Evolutionary conservation across 1,284 basidiomycete species (phyloP), one percentile per base, ranked within the genome.

Genomic region (Inonotus hispidus): DNA sequence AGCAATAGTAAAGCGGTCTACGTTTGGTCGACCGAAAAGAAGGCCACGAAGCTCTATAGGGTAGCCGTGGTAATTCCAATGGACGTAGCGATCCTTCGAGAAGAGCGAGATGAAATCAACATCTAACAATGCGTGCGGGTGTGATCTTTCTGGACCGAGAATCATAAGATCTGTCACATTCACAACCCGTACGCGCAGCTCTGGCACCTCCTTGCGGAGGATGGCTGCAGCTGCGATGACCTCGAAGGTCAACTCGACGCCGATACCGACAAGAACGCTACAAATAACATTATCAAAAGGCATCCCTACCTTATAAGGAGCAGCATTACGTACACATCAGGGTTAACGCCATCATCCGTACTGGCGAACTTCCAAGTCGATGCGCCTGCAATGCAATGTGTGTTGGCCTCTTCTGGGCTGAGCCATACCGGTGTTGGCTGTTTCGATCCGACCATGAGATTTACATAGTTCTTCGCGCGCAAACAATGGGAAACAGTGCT

Each of bases 51-150:
- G 71, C 69, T 90, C 87, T 47, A 82, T 79, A 0, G 86, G 84
- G 69, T 90, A 93, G 1, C 92, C 89, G 71, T 95, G 93, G 75
- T 91, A 94, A 75, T 92, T 93, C 75, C 93, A 81, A 68, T 91
- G 81, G 49, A 94, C 75, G 0, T 83, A 82, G 67, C 77, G 82
- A 70, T 92, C 83, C 16, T 71, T 67, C 3, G 90, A 92, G 75
- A 94, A 92, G 27, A 93, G 78, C 23, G 79, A 76, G 38, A 82
- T 75, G 70, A 90, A 94, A 56, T 82, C 82, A 1, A 79, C 79
- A 49, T 83, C 77, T 64, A 72, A 79, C 53, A 94, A 77, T 0
- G 90, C 81, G 66, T 95, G 93, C 1, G 93, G 93, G 70, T 95
- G 93, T 8, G 77, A 72, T 49, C 85, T 86, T 21, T 72, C 73